Percentiles rank a stretch among this genome's conserved stretches.
These are phyloP conservation scores for Taiozyma sp. DNA, from an alignment of 1,139 yeast species.

Conservation along the genomic window DNA sequence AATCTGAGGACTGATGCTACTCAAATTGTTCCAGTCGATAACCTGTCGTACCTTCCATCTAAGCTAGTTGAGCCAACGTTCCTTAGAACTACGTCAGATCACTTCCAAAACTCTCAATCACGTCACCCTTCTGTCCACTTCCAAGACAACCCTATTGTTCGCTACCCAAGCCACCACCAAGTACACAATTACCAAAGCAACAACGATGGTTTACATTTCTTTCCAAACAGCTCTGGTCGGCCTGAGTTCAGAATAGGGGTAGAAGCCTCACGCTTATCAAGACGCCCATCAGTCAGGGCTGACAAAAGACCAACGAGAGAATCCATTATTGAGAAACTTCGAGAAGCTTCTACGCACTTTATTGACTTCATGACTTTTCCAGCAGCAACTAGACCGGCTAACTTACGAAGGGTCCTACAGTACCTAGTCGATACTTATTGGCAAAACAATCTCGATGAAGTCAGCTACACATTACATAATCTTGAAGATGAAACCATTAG, in stretches of 20 bases:
- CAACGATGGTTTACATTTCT: neutral
- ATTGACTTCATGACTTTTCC: slow-evolving; percentile 30
- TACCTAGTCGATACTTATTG: slow-evolving; percentile 32
- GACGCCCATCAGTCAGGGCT: slow-evolving; percentile 4
- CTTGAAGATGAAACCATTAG: slow-evolving; percentile 25
- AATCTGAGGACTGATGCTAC: neutral
- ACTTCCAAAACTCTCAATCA: neutral
- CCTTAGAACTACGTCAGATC: neutral
- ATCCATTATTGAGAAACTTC: slow-evolving; percentile 20
- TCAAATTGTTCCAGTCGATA: neutral
- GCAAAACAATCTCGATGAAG: slow-evolving; percentile 23
- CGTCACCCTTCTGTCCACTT: neutral
- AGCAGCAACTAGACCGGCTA: slow-evolving; percentile 28
- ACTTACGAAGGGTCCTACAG: slow-evolving; percentile 26
- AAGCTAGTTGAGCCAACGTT: neutral
- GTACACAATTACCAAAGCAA: neutral
- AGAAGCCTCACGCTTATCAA: neutral
- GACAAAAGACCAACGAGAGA: slow-evolving; percentile 2
- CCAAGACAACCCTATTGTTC: neutral
- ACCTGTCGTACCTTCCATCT: neutral
- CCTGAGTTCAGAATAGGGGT: neutral
- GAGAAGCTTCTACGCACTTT: slow-evolving; percentile 25
- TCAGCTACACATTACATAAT: slow-evolving; percentile 24
- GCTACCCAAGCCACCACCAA: neutral
- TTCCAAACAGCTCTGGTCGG: neutral